Base-by-base conservation (phyloP, 2,329 filamentous ascomycete species). In the Neopestalotiopsis rosae region DNA sequence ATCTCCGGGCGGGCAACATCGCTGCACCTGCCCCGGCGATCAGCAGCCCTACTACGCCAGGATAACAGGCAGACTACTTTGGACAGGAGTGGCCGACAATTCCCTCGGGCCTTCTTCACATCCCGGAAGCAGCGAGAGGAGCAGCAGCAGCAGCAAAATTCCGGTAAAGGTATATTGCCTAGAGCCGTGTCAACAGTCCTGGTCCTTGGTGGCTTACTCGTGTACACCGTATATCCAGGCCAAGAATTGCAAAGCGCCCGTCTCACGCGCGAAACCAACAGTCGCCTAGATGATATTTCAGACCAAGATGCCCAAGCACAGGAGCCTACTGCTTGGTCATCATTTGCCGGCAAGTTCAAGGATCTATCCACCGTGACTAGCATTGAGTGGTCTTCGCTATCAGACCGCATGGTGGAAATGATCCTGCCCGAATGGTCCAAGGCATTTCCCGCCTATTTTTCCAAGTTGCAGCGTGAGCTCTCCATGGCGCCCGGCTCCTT, bases 401-500 rank as follows among this genome's bases (percentile, higher is more conserved):
- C 89, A 1, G 88, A 89, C 71, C 86, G 83, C 72, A 78, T 97
- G 32, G 90, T 91, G 49, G 90, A 89, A 76, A 87, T 89, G 71
- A 90, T 98, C 42, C 81, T 97, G 3, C 95, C 95, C 0, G 90
- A 92, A 57, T 98, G 95, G 95, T 90, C 92, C 42, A 91, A 90
- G 72, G 78, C 89, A 57, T 83, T 98, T 20, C 95, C 95, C 0
- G 90, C 85, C 3, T 94, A 93, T 67, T 83, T 97, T 67, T 87
- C 89, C 70, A 98, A 97, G 79, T 87, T 98, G 42, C 94, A 97
- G 78, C 89, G 89, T 28, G 95, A 98, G 81, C 85, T 98, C 17
- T 96, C 94, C 42, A 92, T 96, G 89, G 89, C 92, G 0, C 93
- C 94, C 0, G 95, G 94, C 1, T 97, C 94, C 0, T 83, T 99